Evolutionary conservation across 768 basidiomycete species (phyloP).

Genomic region (Zangia roseola): DNA sequence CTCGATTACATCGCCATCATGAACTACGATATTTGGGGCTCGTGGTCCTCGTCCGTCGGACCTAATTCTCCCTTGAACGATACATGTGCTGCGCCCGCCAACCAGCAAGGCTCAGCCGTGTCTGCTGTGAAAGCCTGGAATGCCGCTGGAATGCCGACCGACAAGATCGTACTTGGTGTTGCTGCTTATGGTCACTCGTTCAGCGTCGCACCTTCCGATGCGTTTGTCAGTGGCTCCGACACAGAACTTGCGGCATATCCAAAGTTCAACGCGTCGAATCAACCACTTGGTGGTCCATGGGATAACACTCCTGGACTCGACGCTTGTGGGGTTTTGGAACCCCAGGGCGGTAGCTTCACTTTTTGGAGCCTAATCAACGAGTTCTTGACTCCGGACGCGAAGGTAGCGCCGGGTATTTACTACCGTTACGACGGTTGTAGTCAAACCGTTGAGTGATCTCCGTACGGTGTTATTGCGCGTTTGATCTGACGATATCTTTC

Average conservation of each 20-base stretch:
- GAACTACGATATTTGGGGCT: conserved; percentile 65
- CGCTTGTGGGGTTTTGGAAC: conserved; percentile 49
- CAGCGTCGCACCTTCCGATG: conserved; percentile 37
- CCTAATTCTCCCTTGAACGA: conserved; percentile 83
- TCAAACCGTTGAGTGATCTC: conserved; percentile 56
- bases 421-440: conserved; percentile 66
- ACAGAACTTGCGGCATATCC: conserved; percentile 47
- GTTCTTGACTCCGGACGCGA: conserved; percentile 41
- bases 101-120: conserved; percentile 72
- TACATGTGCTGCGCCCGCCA: conserved; percentile 57
- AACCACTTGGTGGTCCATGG: conserved; percentile 58
- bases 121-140: conserved; percentile 74
- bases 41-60: conserved; percentile 55
- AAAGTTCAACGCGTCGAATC: conserved; percentile 41
- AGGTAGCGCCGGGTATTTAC: conserved; percentile 42
- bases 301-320: conserved; percentile 48
- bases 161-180: conserved; percentile 76
- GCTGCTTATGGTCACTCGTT: conserved; percentile 82
- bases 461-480: neutral
- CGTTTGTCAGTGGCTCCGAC: conserved; percentile 34
- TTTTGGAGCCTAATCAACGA: conserved; percentile 64
- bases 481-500: conserved; percentile 5
- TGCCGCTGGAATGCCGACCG: conserved; percentile 67
- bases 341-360: conserved; percentile 52
- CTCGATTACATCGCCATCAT: conserved; percentile 66